These are phyloP conservation scores for Striga hermonthica DNA, from an alignment of 305 asterid species.

Conservation along the genomic window DNA sequence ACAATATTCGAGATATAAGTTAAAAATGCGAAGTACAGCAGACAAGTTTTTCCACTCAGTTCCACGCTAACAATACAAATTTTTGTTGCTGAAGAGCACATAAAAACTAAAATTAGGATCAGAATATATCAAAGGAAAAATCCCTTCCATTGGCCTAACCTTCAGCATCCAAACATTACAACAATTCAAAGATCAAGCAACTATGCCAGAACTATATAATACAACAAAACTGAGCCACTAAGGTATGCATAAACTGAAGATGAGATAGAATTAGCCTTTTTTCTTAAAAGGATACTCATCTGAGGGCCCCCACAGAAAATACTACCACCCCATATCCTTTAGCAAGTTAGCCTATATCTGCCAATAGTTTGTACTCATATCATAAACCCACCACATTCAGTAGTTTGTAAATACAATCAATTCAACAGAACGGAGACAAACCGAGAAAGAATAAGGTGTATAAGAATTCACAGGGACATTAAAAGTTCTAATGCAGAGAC, in stretches of 20 bases:
- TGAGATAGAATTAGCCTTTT: not conserved
- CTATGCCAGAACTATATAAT: not conserved
- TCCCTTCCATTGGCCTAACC: conserved; percentile 15
- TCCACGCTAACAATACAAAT: conserved; percentile 1
- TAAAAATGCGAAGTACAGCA: conserved; percentile 2
- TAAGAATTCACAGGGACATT: not conserved
- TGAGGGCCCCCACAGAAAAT: not conserved
- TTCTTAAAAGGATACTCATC: not conserved
- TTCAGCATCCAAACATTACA: conserved; percentile 16
- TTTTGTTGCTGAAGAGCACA: conserved; percentile 12
- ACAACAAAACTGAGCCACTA: not conserved
- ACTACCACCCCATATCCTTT: not conserved
- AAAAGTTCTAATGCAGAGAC: not conserved
- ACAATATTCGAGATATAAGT: conserved; percentile 26
- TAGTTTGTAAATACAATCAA: not conserved
- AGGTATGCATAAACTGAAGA: conserved; percentile 1
- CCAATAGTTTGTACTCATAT: not conserved
- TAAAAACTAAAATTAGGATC: not conserved
- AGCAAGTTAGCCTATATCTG: not conserved
- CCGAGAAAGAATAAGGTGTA: not conserved
- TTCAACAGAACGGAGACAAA: not conserved
- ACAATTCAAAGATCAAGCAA: conserved; percentile 24
- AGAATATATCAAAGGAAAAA: conserved; percentile 1
- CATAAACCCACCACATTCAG: not conserved
- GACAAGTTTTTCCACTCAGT: conserved; percentile 17